Conservation (phyloP, 2,329 filamentous ascomycete species). For the Aspergillus sp. region DNA sequence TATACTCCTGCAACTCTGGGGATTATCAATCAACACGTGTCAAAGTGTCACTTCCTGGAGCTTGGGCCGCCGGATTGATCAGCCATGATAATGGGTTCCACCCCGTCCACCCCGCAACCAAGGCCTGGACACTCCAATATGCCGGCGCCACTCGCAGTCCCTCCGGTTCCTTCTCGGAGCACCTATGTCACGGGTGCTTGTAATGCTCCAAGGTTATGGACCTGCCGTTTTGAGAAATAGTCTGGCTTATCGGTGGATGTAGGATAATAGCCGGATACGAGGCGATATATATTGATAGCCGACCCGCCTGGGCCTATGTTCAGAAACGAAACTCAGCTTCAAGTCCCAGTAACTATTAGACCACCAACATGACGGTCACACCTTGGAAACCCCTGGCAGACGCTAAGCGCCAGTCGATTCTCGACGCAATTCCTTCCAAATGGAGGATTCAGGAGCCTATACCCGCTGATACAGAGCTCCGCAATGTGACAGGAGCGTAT, state of each 20-base stretch:
- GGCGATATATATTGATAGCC: not conserved
- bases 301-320: not conserved
- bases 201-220: not conserved
- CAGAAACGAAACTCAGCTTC: not conserved
- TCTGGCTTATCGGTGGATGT: not conserved
- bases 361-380: slow-evolving; percentile 18
- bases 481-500: slow-evolving; percentile 57
- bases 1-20: too few species aligned
- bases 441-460: slow-evolving; percentile 53
- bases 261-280: not conserved
- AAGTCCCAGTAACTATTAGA: not conserved
- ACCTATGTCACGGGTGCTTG: too few species aligned
- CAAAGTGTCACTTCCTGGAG: not conserved
- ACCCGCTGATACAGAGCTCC: slow-evolving; percentile 52
- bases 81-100: not conserved
- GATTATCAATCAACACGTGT: too few species aligned
- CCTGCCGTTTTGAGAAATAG: not conserved
- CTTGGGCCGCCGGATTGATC: not conserved
- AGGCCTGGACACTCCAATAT: not conserved
- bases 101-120: not conserved
- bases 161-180: not conserved
- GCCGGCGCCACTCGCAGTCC: not conserved
- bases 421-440: slow-evolving; percentile 55
- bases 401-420: slow-evolving; percentile 55
- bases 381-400: slow-evolving; percentile 53